phyloP scores from a whole-genome alignment of 805 yeast genomes.

The Saturnispora sekii region DNA sequence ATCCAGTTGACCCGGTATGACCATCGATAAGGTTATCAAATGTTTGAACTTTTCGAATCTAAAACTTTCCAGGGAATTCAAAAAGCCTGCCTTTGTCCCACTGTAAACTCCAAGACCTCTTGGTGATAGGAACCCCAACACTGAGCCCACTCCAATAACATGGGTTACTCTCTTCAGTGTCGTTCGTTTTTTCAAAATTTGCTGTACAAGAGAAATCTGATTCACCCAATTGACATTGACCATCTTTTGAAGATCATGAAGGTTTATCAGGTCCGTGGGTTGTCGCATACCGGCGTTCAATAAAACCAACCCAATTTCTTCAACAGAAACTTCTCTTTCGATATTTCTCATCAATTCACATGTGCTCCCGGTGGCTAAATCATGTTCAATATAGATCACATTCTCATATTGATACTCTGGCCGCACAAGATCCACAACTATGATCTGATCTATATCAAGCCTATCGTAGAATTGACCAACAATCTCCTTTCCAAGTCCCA shows the following conservation, averaged over 20 bases:
- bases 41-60: slow-evolving; percentile 29
- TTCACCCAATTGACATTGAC: slow-evolving; percentile 36
- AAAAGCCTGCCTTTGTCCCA: slow-evolving; percentile 38
- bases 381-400: slow-evolving; percentile 22
- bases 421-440: slow-evolving; percentile 25
- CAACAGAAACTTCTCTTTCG: slow-evolving; percentile 11
- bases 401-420: slow-evolving; percentile 11
- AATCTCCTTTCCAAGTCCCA: slow-evolving; percentile 40
- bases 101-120: slow-evolving; percentile 37
- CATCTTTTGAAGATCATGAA: slow-evolving; percentile 23
- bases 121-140: slow-evolving; percentile 42
- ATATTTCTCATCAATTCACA: slow-evolving; percentile 17
- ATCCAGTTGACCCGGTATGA: slow-evolving; percentile 43
- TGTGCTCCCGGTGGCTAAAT: slow-evolving; percentile 13
- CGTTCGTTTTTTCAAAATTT: slow-evolving; percentile 16
- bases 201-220: slow-evolving; percentile 33
- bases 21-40: slow-evolving; percentile 28
- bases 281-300: slow-evolving; percentile 44
- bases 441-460: slow-evolving; percentile 16
- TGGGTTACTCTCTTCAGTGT: slow-evolving; percentile 18
- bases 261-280: slow-evolving; percentile 22
- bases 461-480: slow-evolving; percentile 15
- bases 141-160: slow-evolving; percentile 36
- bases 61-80: slow-evolving; percentile 37
- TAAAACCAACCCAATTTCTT: slow-evolving; percentile 26